Conservation (phyloP, 1,284 basidiomycete genomes). For the Rhodotorula sp. region DNA sequence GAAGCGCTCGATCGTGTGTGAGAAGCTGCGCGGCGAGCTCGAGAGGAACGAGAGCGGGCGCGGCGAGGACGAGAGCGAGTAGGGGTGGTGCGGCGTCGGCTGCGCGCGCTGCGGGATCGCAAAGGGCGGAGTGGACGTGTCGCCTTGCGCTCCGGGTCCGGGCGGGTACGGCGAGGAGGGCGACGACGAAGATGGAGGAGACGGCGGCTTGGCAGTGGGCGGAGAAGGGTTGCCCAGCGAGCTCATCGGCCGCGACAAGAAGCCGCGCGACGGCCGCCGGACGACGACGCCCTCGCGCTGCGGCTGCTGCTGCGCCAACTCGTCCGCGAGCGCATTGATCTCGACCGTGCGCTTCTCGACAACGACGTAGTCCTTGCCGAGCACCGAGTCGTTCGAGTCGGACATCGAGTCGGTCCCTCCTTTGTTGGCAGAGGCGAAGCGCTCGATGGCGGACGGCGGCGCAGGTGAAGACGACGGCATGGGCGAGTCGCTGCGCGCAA, state of each 20-base stretch:
- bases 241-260: slow-evolving; percentile 42
- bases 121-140: slow-evolving; percentile 51
- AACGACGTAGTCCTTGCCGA: slow-evolving; percentile 58
- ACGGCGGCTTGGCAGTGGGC: not conserved
- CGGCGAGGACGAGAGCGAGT: slow-evolving; percentile 39
- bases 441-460: slow-evolving; percentile 26
- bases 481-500: slow-evolving; percentile 25
- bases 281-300: slow-evolving; percentile 49
- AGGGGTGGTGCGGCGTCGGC: slow-evolving; percentile 32
- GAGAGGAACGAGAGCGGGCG: slow-evolving; percentile 40
- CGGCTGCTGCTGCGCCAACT: slow-evolving; percentile 52
- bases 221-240: slow-evolving; percentile 22
- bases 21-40: slow-evolving; percentile 33
- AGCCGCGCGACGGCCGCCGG: slow-evolving; percentile 50
- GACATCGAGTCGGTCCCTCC: slow-evolving; percentile 24
- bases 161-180: slow-evolving; percentile 49
- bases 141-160: slow-evolving; percentile 1
- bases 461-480: not conserved
- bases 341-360: slow-evolving; percentile 61
- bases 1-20: slow-evolving; percentile 30
- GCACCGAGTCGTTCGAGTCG: slow-evolving; percentile 46
- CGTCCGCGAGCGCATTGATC: slow-evolving; percentile 60
- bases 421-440: slow-evolving; percentile 22
- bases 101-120: slow-evolving; percentile 45
- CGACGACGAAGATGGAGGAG: slow-evolving; percentile 38